Base-by-base conservation (phyloP, 2,329 filamentous ascomycete species). In the Pestalotiopsis sp. region DNA sequence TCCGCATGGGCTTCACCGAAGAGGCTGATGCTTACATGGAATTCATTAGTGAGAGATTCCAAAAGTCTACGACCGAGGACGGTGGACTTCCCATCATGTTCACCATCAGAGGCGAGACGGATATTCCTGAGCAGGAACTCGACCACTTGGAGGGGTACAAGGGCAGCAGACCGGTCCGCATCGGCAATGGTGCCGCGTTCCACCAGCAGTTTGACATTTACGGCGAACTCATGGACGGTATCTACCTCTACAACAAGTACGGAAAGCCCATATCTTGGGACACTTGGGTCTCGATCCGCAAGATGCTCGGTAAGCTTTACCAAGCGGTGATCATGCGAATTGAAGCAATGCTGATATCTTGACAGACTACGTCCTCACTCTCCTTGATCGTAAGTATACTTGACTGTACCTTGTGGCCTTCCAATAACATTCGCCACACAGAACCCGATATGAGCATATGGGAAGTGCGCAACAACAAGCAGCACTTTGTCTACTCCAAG, bases 141-240 rank as follows among this genome's bases (percentile, higher is more conserved):
- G 78, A 83, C 68, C 92, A 95, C 73, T 84, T 95, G 2, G 90
- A 93, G 59, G 92, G 92, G 2, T 94, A 94, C 76, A 85, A 89
- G 66, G 86, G 87, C 31, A 94, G 91, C 77, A 86, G 81, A 62
- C 92, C 92, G 0, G 92, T 95, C 25, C 87, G 92, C 2, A 92
- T 94, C 64, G 92, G 92, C 12, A 95, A 95, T 72, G 91, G 90
- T 0, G 92, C 92, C 1, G 91, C 92, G 0, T 92, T 89, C 72
- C 92, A 94, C 75, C 87, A 90, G 63, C 92, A 95, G 76, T 89
- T 94, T 71, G 92, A 94, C 74, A 94, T 94, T 27, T 94, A 94
- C 38, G 68, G 68, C 60, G 91, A 93, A 78, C 82, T 93, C 9
- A 90, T 93, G 86, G 92, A 94, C 75, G 90, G 85, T 25, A 91